Base-by-base conservation (phyloP, 768 basidiomycete genomes). In the Saitozyma podzolica region DNA sequence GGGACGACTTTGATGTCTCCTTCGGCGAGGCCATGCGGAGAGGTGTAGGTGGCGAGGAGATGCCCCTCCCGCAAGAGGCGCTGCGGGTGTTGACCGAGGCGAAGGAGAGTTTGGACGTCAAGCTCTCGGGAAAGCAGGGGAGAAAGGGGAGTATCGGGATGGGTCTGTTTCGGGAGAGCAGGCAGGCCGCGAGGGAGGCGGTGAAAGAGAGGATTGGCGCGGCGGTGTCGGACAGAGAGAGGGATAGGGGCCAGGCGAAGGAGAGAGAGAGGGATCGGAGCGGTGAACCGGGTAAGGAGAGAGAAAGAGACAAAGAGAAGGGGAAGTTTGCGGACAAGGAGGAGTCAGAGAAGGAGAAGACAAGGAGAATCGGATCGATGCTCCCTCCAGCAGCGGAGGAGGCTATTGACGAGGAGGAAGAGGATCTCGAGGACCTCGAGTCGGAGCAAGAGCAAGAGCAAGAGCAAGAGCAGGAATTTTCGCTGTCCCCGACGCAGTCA, bases 111-210 rank as follows among this genome's bases (percentile, higher is more conserved):
- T 45, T 69, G 20, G 72, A 65, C 50, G 41, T 62, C 16, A 40
- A 64, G 9, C 43, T 55, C 14, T 52, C 50, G 19, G 58, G 64
- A 19, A 78, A 79, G 57, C 67, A 68, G 7, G 79, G 78, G 8
- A 64, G 81, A 55, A 82, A 82, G 64, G 80, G 78, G 11, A 79
- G 77, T 67, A 75, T 82, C 55, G 79, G 78, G 9, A 73, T 82
- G 72, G 79, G 80, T 45, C 62, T 82, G 29, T 82, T 82, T 75
- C 80, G 78, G 61, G 80, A 80, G 65, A 75, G 68, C 7, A 65
- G 73, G 40, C 69, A 29, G 8, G 61, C 66, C 16, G 45, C 45
- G n/a, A 17, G 13, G 13, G n/a, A 11, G 2, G 45, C 45, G 45
- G 45, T 10, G 40, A 11, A 29, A 42, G 39, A 9, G 62, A 55